Evolutionary conservation across 805 yeast genomes (phyloP).

Genomic region (Cyberlindnera lachancei): DNA sequence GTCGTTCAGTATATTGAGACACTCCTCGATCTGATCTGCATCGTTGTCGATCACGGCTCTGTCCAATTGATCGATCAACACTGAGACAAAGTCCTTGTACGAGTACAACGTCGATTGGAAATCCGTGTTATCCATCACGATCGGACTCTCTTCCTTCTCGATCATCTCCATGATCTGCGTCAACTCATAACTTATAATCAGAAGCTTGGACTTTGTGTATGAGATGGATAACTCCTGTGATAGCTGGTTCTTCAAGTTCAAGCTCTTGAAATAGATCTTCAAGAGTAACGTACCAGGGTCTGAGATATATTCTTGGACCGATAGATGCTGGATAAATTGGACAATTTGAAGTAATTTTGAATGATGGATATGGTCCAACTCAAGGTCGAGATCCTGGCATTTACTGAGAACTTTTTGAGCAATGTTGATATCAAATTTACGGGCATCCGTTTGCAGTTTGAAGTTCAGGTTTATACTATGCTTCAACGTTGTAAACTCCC

Average conservation of each 20-base stretch:
- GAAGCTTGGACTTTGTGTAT: slow-evolving; percentile 58
- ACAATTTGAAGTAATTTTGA: slow-evolving; percentile 38
- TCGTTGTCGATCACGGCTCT: slow-evolving; percentile 46
- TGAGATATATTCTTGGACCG: slow-evolving; percentile 17
- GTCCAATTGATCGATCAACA: slow-evolving; percentile 50
- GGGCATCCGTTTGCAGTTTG: slow-evolving; percentile 10
- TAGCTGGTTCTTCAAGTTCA: slow-evolving; percentile 43
- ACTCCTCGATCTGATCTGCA: slow-evolving; percentile 53
- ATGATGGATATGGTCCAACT: slow-evolving; percentile 36
- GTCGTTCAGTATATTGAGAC: slow-evolving; percentile 58
- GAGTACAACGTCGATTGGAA: slow-evolving; percentile 38
- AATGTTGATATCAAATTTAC: slow-evolving; percentile 44
- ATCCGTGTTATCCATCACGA: slow-evolving; percentile 20
- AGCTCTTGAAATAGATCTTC: slow-evolving; percentile 26
- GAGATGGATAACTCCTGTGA: slow-evolving; percentile 47
- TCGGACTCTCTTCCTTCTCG: slow-evolving; percentile 14
- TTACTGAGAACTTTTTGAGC: slow-evolving; percentile 45
- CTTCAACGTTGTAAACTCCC: slow-evolving; percentile 26
- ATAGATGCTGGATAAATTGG: slow-evolving; percentile 27
- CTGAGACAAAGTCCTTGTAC: slow-evolving; percentile 53
- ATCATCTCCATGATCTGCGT: slow-evolving; percentile 31
- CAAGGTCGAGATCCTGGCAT: slow-evolving; percentile 38
- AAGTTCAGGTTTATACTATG: slow-evolving; percentile 23
- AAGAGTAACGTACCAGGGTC: slow-evolving; percentile 19
- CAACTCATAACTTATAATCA: slow-evolving; percentile 57